Base-by-base conservation (phyloP, 2,329 filamentous ascomycete genomes). In the Aspergillus oerlinghausenensis region DNA sequence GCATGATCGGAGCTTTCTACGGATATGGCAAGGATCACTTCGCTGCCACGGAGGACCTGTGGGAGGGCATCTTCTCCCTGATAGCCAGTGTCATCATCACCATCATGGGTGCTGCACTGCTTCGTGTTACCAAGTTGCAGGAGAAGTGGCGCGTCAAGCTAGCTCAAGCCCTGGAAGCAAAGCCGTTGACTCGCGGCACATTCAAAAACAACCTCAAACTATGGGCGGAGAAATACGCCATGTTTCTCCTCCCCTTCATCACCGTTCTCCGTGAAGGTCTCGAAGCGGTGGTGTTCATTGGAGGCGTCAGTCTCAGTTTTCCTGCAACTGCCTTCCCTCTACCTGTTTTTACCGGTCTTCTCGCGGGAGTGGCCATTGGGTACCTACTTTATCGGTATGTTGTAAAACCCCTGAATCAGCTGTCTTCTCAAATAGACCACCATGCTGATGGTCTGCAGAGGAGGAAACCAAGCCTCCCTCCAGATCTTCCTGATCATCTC, bases 121-220 rank as follows among this genome's bases (percentile, higher is more conserved):
- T 96, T 7, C 87, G 91, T 26, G 82, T 96, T 55, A 88, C 86
- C 59, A 94, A 93, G 74, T 83, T 94, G 72, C 89, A 92, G 71
- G 86, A 88, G 60, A 94, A 94, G 75, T 96, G 91, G 92, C 84
- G 86, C n/a, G 77, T 88, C 65, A 94, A 94, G 82, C 83, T 96
- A 23, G 83, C 87, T 21, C 83, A 83, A 65, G 84, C 88, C 2
- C 74, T 93, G 25, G 84, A 89, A 63, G 70, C 10, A 77, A 81
- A 35, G 77, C 80, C 28, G 11, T 50, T 25, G 73, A 73, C 38
- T 67, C 71, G 43, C 10, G 70, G 68, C 3, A 73, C 70, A 14
- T 64, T 71, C 2, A 71, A 71, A 17, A 74, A 69, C 3, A 74
- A 73, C 8, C 74, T 91, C 62, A 88, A 88, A 72, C 73, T 77